Evolutionary conservation across 108 stramenopile genomes (phyloP), one percentile per base, ranked within the genome.

Genomic region (Craspedostauros australis): DNA sequence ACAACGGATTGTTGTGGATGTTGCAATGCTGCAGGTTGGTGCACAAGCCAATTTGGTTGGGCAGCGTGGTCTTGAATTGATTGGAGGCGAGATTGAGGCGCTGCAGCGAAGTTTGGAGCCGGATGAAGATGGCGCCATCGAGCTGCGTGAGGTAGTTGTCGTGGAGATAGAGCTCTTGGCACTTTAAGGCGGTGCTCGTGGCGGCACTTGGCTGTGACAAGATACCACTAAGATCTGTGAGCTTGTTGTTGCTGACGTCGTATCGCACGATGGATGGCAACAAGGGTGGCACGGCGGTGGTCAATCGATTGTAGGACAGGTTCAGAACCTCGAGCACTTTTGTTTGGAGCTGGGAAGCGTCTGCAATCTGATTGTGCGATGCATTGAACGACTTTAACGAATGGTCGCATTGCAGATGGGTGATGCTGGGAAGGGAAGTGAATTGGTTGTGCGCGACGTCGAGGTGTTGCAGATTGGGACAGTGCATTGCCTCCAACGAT

Each of bases 31-130:
- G 28, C 1, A 70, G 30, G 9, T 54, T 12, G 1, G 52, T 27
- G 12, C 60, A 36, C 27, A 60, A 47, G 9, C 59, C 67, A 24
- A 70, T 36, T 25, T 62, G 50, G 21, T 57, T 54, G 11, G 68
- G 60, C n/a, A 70, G 0, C n/a, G n/a, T n/a, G 32, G 37, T 49
- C 16, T 51, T 48, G 16, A 70, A 48, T 18, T 62, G 62, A 50
- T 70, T 70, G 25, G 54, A 33, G 0, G 38, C 29, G 9, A 70
- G 22, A 43, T 70, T 56, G 29, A 70, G 37, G 6, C 55, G 47
- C 26, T 48, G 57, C 16, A 68, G 23, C 0, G 6, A 6, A 0
- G 7, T 19, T 24, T 33, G 45, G 0, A 26, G 22, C 2, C 27
- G 43, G 18, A 66, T 36, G 7, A 51, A 24, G 5, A 14, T 11